A percentile compares a stretch with the other conserved stretches of the same genome.
Evolutionary conservation across 352 stramenopile species (phyloP).

Genomic region (Pythium dissotocum): DNA sequence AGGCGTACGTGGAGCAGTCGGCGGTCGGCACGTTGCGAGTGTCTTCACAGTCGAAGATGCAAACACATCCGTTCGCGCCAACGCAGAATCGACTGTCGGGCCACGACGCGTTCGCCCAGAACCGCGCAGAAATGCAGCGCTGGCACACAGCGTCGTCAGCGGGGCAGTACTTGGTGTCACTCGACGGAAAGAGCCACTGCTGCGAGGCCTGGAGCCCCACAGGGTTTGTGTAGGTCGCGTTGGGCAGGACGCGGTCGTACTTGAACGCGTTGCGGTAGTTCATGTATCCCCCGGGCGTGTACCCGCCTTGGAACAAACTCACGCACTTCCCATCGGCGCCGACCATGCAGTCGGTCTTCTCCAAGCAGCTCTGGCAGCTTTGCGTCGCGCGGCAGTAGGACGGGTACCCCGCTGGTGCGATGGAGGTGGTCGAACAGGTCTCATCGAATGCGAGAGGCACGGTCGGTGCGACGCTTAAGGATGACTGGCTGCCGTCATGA

Average conservation of each 20-base stretch:
- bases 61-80: constrained; percentile 18
- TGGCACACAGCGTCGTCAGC: constrained; percentile 16
- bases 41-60: constrained; percentile 21
- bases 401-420: not conserved
- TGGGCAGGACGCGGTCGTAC: constrained; percentile 8
- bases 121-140: constrained; percentile 14
- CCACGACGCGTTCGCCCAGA: constrained; percentile 8
- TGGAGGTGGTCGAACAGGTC: constrained; percentile 13
- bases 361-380: constrained; percentile 21
- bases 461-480: no score
- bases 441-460: constrained; percentile 7
- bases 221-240: constrained; percentile 2
- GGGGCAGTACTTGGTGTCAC: constrained; percentile 21
- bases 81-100: constrained; percentile 27
- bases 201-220: not conserved
- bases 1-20: not conserved
- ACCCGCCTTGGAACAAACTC: not conserved
- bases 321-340: constrained; percentile 15
- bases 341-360: constrained; percentile 26
- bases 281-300: not conserved
- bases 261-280: constrained; percentile 15
- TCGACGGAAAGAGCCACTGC: constrained; percentile 15
- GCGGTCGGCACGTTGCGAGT: not conserved
- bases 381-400: constrained; percentile 13
- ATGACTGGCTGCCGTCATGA: not conserved